Evolutionary conservation across 1,284 basidiomycete genomes (phyloP).

Genomic region (Exobasidium rhododendri): DNA sequence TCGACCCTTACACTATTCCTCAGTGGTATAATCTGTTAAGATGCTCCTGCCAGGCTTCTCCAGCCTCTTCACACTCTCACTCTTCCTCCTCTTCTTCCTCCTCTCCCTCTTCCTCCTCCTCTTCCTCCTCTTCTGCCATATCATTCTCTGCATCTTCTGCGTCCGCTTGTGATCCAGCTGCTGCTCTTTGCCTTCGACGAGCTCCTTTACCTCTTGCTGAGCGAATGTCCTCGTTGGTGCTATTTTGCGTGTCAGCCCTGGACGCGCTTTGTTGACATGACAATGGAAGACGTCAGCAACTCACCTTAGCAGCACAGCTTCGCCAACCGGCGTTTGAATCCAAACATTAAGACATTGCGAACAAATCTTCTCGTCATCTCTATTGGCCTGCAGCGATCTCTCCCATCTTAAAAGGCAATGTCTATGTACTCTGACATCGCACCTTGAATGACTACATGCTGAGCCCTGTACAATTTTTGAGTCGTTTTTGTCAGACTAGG

Average conservation of each 20-base stretch:
- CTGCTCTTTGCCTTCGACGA: neutral
- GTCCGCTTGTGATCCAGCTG: too few species aligned
- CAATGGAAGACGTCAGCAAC: neutral
- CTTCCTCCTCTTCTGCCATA: slow-evolving; percentile 19
- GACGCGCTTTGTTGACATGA: neutral
- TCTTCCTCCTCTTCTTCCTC: slow-evolving; percentile 20
- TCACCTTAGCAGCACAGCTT: neutral
- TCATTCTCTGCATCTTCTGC: too few species aligned
- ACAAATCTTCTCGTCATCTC: neutral
- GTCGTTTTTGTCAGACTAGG: neutral
- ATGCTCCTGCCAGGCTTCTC: too few species aligned
- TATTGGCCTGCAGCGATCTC: neutral
- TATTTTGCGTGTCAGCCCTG: neutral
- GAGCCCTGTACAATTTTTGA: neutral
- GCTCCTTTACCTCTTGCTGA: neutral
- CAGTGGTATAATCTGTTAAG: too few species aligned
- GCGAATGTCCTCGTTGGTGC: neutral
- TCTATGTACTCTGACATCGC: neutral
- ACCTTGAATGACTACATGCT: neutral
- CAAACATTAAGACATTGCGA: neutral
- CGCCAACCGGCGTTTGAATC: neutral
- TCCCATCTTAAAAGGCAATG: neutral
- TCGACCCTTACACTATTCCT: too few species aligned
- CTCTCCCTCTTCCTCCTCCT: slow-evolving; percentile 8
- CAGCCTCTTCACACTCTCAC: slow-evolving; percentile 1